phyloP scores from a whole-genome alignment of 148 eudicot genomes.

The Persicaria maculosa region DNA sequence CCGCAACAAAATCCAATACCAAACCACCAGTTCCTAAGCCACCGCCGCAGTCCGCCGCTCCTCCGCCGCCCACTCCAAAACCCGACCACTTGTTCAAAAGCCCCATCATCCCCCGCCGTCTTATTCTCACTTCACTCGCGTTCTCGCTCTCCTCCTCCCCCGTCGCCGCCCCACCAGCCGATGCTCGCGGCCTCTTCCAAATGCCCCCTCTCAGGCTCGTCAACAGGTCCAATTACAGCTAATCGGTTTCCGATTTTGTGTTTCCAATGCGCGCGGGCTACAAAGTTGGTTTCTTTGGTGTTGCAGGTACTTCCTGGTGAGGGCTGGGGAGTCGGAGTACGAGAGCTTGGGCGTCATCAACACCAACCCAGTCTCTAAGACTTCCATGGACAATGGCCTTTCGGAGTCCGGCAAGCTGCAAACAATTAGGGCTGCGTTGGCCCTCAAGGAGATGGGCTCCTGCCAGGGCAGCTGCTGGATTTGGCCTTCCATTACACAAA shows the following conservation, averaged over 20 bases:
- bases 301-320: constrained; percentile 84
- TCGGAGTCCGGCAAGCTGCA: constrained; percentile 74
- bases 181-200: constrained; percentile 93
- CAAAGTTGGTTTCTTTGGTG: not conserved
- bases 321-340: constrained; percentile 89
- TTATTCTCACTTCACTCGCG: constrained; percentile 48
- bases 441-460: constrained; percentile 57
- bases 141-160: constrained; percentile 37
- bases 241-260: not conserved
- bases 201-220: constrained; percentile 87
- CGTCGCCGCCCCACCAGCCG: constrained; percentile 23
- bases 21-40: constrained; percentile 22
- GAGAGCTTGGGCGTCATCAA: constrained; percentile 82
- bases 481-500: constrained; percentile 98
- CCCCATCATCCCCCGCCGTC: constrained; percentile 42
- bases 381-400: constrained; percentile 75
- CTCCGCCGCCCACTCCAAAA: constrained; percentile 1
- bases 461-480: constrained; percentile 92
- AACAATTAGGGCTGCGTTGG: constrained; percentile 63
- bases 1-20: constrained; percentile 16
- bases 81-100: constrained; percentile 4
- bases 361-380: constrained; percentile 94
- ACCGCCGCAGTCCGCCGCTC: constrained; percentile 15
- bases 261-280: not conserved
- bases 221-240: constrained; percentile 35